Base-by-base conservation (phyloP, 2,329 filamentous ascomycete genomes). In the Apiospora marii region DNA sequence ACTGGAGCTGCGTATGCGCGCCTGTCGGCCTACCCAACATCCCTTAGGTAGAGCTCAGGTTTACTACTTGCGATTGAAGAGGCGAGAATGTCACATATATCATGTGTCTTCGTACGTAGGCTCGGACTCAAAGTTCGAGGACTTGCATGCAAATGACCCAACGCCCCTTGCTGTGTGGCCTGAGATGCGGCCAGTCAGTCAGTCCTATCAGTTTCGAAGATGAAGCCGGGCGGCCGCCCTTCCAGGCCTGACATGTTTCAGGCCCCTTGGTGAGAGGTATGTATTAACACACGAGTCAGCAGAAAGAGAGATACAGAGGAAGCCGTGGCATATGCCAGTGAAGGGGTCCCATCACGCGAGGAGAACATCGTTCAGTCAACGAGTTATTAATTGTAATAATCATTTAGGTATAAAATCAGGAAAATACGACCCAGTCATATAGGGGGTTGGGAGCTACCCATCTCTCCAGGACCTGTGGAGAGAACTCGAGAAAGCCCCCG, bases 351-450 rank as follows among this genome's bases (percentile, higher is more conserved):
- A 34, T 10, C 53, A 34, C 27, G 37, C 27, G 27, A 72, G 77
- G 78, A 78, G 72, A 73, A 22, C 30, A 48, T 67, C 61, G 53
- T 48, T 4, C 48, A 22, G 27, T 69, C 49, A 71, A 64, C 30
- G 49, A 73, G 49, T 67, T 71, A 71, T 73, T 71, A 71, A 70
- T 68, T 27, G 67, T 44, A 46, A 64, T 64, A 34, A 46, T 68
- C 22, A n/a, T 64, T 64, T 41, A 41, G 3, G n/a, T 19, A 16
- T 37, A 64, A n/a, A 41, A 61, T 19, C 41, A 81, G 83, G 75
- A 75, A 75, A 82, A 86, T 87, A 87, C 85, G 84, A 87, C 80
- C 86, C 86, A 87, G 86, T 80, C 79, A 81, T 81, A 81, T 81
- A 74, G 79, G 75, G 73, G 74, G 27, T 30, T n/a, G 51, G 34